Percentiles rank a stretch among this genome's conserved stretches.
These are phyloP conservation scores for Cicer bijugum DNA, from an alignment of 306 rosid genomes.

Conservation along the genomic window DNA sequence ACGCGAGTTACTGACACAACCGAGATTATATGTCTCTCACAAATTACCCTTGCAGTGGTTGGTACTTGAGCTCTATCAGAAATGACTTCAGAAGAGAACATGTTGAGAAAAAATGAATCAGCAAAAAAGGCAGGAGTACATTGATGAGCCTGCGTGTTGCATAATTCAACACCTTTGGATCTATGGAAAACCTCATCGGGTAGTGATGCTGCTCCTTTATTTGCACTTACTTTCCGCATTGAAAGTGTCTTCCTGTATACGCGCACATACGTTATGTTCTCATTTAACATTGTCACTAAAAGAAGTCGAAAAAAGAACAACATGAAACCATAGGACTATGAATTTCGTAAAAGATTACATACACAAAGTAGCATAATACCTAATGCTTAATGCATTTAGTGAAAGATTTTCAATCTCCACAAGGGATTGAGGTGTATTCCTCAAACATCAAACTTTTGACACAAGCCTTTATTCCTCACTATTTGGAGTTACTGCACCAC, in stretches of 20 bases:
- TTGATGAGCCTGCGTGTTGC: constrained; percentile 94
- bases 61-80: constrained; percentile 80
- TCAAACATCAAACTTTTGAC: background rate
- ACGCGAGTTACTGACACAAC: constrained; percentile 89
- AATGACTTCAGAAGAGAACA: constrained; percentile 89
- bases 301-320: constrained; percentile 25
- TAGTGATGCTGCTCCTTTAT: constrained; percentile 92
- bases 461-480: background rate
- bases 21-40: constrained; percentile 89
- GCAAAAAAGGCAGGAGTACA: constrained; percentile 95
- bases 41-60: constrained; percentile 74
- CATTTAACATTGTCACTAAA: constrained; percentile 26
- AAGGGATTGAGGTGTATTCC: constrained; percentile 8
- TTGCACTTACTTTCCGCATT: constrained; percentile 81
- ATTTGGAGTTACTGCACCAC: constrained; percentile 12
- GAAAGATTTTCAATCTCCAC: background rate
- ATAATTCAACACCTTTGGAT: constrained; percentile 84
- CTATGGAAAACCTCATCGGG: constrained; percentile 92
- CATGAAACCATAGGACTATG: background rate
- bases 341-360: background rate
- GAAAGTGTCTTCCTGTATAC: constrained; percentile 77
- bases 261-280: background rate
- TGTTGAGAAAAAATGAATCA: constrained; percentile 83
- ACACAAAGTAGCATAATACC: background rate
- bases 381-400: constrained; percentile 21